Percentiles rank a stretch among this genome's conserved stretches.
phyloP scores from a whole-genome alignment of 2,329 filamentous ascomycete species.

The Thelonectria discophora region DNA sequence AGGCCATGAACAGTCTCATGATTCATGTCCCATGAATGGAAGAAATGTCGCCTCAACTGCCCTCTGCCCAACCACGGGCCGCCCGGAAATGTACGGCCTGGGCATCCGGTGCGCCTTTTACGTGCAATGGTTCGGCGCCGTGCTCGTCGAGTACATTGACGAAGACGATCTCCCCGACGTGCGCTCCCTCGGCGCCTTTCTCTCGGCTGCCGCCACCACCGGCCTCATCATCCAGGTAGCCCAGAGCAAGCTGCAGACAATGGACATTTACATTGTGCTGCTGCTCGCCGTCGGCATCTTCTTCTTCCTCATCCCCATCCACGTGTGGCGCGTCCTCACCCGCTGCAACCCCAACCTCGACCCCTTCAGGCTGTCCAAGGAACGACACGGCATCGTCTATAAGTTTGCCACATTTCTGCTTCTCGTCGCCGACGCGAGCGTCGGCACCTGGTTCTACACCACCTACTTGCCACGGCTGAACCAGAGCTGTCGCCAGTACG shows the following conservation, averaged over 20 bases:
- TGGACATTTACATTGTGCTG: constrained; percentile 46
- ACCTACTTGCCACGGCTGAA: constrained; percentile 37
- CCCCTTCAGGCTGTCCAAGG: constrained; percentile 42
- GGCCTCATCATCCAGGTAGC: constrained; percentile 43
- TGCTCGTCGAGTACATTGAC: constrained; percentile 45
- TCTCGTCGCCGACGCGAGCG: constrained; percentile 39
- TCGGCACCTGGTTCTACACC: constrained; percentile 48
- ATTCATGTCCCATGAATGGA: constrained; percentile 19
- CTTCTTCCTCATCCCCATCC: constrained; percentile 46
- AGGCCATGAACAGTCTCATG: neutral
- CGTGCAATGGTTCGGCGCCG: constrained; percentile 48
- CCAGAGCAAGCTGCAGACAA: constrained; percentile 34
- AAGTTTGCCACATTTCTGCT: constrained; percentile 39
- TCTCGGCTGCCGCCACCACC: constrained; percentile 42
- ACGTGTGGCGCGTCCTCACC: constrained; percentile 46
- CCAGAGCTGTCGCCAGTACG: constrained; percentile 41
- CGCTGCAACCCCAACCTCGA: constrained; percentile 45
- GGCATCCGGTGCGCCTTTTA: constrained; percentile 49
- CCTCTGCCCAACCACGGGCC: constrained; percentile 40
- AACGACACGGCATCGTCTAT: constrained; percentile 40
- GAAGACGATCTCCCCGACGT: constrained; percentile 41
- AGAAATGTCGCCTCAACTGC: constrained; percentile 4
- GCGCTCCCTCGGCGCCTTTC: constrained; percentile 45
- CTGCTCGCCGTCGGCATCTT: constrained; percentile 45
- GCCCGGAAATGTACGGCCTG: constrained; percentile 47